Percentiles rank a stretch among this genome's conserved stretches.
Conservation (phyloP, 768 basidiomycete species). For the Suillus subluteus region DNA sequence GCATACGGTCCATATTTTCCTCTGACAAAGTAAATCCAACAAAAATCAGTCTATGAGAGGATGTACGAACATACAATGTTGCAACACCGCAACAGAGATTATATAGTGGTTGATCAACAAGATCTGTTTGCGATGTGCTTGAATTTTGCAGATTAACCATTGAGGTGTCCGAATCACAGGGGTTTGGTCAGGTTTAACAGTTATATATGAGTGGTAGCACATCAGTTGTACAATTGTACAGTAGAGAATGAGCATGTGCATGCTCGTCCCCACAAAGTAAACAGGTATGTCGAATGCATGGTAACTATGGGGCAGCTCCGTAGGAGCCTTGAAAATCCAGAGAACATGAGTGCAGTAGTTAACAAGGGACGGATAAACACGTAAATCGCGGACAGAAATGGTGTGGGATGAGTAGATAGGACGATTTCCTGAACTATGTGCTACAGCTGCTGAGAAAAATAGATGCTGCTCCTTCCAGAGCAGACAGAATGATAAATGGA, state of each 20-base stretch:
- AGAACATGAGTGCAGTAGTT: constrained; percentile 2
- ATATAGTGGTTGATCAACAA: not conserved
- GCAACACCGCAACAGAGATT: not conserved
- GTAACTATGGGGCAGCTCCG: constrained; percentile 10
- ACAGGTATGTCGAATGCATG: constrained; percentile 7
- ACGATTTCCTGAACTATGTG: constrained; percentile 11
- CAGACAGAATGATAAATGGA: not conserved
- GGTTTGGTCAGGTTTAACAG: not conserved
- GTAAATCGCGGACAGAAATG: constrained; percentile 6
- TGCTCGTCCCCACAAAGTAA: constrained; percentile 1
- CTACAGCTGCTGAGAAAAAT: constrained; percentile 14
- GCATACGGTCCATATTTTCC: not conserved
- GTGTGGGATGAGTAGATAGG: not conserved
- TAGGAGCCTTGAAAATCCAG: constrained; percentile 10
- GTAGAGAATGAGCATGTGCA: constrained; percentile 4
- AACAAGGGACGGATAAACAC: constrained; percentile 8
- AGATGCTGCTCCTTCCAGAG: constrained; percentile 9
- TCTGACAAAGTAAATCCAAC: not conserved
- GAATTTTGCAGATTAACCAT: not conserved
- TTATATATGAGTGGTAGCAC: constrained; percentile 14
- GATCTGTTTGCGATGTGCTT: not conserved
- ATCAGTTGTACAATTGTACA: constrained; percentile 8
- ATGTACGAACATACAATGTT: not conserved
- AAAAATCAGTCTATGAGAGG: not conserved
- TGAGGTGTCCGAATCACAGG: not conserved